Evolutionary conservation across 306 rosid species (phyloP).

Genomic region (Erythrophleum fordii): DNA sequence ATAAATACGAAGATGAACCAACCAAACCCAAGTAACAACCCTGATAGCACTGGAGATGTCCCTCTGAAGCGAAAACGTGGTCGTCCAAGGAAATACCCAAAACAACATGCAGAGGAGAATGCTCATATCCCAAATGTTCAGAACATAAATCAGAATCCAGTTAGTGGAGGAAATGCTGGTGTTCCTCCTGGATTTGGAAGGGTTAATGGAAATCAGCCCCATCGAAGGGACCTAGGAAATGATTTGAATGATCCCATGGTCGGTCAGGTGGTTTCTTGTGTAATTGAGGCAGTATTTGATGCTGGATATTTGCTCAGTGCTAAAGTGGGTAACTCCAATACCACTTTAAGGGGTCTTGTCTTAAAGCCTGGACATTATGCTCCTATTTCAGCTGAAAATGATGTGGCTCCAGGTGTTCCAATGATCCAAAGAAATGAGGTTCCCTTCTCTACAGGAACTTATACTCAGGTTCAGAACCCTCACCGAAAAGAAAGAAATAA

Average conservation of each 20-base stretch:
- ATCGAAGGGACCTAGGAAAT: constrained; percentile 53
- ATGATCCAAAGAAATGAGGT: constrained; percentile 74
- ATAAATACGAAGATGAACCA: constrained; percentile 59
- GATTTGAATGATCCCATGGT: constrained; percentile 53
- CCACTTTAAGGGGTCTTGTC: constrained; percentile 83
- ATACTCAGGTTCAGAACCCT: constrained; percentile 49
- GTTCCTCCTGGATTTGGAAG: constrained; percentile 61
- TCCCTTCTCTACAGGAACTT: constrained; percentile 53
- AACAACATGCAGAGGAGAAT: constrained; percentile 50
- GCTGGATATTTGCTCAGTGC: constrained; percentile 91
- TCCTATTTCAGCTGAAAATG: constrained; percentile 78
- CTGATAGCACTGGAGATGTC: constrained; percentile 62
- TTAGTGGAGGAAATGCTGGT: constrained; percentile 42
- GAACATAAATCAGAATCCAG: constrained; percentile 46
- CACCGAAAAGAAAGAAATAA: constrained; percentile 56
- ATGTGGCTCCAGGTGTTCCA: constrained; percentile 82
- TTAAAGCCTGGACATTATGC: constrained; percentile 81
- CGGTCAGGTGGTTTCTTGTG: constrained; percentile 80
- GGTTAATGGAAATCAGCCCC: constrained; percentile 57
- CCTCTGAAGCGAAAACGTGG: constrained; percentile 95
- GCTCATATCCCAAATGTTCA: constrained; percentile 42
- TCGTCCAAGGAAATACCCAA: constrained; percentile 92
- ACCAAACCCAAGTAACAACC: constrained; percentile 55
- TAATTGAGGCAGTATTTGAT: constrained; percentile 87
- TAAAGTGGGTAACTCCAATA: constrained; percentile 71